A percentile compares a stretch with the other conserved stretches of the same genome.
Conservation (phyloP, 805 yeast genomes). For the Myxozyma monticola region DNA sequence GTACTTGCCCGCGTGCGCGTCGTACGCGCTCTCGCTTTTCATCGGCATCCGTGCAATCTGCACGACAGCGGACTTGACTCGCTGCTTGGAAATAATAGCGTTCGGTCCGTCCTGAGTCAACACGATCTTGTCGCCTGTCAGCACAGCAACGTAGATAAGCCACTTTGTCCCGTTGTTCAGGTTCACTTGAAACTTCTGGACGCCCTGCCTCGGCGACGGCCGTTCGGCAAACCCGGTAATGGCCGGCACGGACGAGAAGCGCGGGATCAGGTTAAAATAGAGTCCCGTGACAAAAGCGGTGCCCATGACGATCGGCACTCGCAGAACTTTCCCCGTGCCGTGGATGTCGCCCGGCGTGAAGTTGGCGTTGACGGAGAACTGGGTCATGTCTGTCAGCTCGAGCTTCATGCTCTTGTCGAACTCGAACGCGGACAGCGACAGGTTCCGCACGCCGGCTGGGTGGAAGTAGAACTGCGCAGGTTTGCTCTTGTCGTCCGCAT, state of each 20-base stretch:
- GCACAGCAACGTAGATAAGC: conserved; percentile 60
- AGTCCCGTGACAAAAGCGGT: conserved; percentile 58
- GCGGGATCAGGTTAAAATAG: conserved; percentile 39
- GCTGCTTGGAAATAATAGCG: conserved; percentile 47
- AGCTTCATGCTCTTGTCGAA: conserved; percentile 43
- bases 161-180: conserved; percentile 62
- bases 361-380: conserved; percentile 31
- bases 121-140: conserved; percentile 36
- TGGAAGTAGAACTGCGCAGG: conserved; percentile 52
- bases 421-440: conserved; percentile 57
- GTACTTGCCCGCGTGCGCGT: conserved; percentile 63
- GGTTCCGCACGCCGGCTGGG: conserved; percentile 56
- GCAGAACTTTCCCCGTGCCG: conserved; percentile 21
- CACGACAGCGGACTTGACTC: conserved; percentile 53
- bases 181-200: conserved; percentile 55
- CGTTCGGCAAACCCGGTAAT: conserved; percentile 50
- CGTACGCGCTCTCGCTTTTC: conserved; percentile 46
- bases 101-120: conserved; percentile 39
- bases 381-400: conserved; percentile 21
- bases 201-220: conserved; percentile 43
- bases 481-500: conserved; percentile 42
- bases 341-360: conserved; percentile 21
- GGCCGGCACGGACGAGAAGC: conserved; percentile 49
- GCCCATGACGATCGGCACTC: conserved; percentile 54
- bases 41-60: conserved; percentile 58